Percentiles rank a stretch among this genome's conserved stretches.
These are phyloP conservation scores for Beauveria scarabaeidicola DNA, from an alignment of 2,329 filamentous ascomycete species.

Conservation along the genomic window DNA sequence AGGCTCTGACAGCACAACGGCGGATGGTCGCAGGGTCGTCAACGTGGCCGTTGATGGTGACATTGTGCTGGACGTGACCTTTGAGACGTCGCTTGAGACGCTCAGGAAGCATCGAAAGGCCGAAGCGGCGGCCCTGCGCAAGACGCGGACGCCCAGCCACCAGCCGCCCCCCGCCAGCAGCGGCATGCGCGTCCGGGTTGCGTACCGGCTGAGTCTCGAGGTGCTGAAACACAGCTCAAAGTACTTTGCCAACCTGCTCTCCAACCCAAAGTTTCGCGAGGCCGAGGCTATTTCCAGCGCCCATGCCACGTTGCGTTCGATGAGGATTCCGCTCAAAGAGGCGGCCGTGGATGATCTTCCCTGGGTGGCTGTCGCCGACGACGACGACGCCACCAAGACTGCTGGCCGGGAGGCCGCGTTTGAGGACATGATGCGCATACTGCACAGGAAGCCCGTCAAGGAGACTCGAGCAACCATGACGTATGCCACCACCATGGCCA, in stretches of 20 bases:
- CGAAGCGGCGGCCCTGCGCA: conserved; percentile 23
- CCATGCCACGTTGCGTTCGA: conserved; percentile 40
- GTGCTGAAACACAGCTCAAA: conserved; percentile 52
- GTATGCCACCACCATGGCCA: conserved; percentile 58
- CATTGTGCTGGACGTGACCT: conserved; percentile 56
- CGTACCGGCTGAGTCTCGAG: conserved; percentile 53
- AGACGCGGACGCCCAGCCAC: conserved; percentile 18
- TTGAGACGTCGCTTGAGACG: conserved; percentile 48
- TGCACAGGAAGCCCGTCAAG: conserved; percentile 48
- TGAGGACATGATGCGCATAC: conserved; percentile 56
- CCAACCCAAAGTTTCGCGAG: conserved; percentile 56
- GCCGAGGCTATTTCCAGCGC: conserved; percentile 43
- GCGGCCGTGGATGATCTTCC: conserved; percentile 48
- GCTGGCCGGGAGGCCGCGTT: conserved; percentile 54
- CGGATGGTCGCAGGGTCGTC: conserved; percentile 30
- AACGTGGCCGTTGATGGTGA: conserved; percentile 52
- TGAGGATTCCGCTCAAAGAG: conserved; percentile 39
- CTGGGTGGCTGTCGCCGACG: conserved; percentile 53
- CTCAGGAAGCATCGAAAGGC: conserved; percentile 38
- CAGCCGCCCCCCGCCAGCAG: conserved; percentile 22
- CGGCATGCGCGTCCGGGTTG: conserved; percentile 31
- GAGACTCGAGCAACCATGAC: conserved; percentile 40
- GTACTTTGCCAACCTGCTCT: conserved; percentile 62
- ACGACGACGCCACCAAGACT: conserved; percentile 57
- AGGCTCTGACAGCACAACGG: conserved; percentile 20